Evolutionary conservation across 2,329 filamentous ascomycete species (phyloP).

Genomic region (Curvularia hawaiiensis): DNA sequence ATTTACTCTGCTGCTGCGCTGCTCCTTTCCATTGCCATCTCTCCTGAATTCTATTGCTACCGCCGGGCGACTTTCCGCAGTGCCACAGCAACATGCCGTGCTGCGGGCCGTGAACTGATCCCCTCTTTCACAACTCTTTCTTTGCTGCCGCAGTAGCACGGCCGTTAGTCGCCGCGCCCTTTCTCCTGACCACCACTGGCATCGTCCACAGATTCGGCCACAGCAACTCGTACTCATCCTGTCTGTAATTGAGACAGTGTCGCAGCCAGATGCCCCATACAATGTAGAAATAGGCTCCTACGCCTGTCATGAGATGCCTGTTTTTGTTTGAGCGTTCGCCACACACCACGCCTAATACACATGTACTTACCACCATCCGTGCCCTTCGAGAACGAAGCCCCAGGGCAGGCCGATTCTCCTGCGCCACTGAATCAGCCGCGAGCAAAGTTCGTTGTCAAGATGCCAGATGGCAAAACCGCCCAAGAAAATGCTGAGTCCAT

Average conservation of each 20-base stretch:
- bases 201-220: slow-evolving; percentile 68
- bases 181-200: slow-evolving; percentile 56
- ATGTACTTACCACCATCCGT: slow-evolving; percentile 69
- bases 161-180: slow-evolving; percentile 10
- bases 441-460: slow-evolving; percentile 78
- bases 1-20: not conserved
- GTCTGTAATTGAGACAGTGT: slow-evolving; percentile 73
- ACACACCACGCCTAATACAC: not conserved
- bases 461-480: slow-evolving; percentile 79
- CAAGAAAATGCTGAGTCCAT: slow-evolving; percentile 73
- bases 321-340: slow-evolving; percentile 16
- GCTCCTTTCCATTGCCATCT: not conserved
- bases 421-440: slow-evolving; percentile 67
- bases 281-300: slow-evolving; percentile 84
- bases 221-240: slow-evolving; percentile 71
- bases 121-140: slow-evolving; percentile 28
- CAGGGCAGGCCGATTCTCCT: slow-evolving; percentile 75
- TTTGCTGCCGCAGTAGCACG: slow-evolving; percentile 33
- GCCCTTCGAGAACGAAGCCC: slow-evolving; percentile 75
- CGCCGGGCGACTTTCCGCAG: not conserved
- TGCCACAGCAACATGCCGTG: not conserved
- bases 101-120: not conserved
- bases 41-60: not conserved
- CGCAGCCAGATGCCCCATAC: slow-evolving; percentile 83
- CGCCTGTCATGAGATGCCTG: slow-evolving; percentile 80